Base-by-base conservation (phyloP, 2,329 filamentous ascomycete genomes). In the Xylariomycetidae sp. region DNA sequence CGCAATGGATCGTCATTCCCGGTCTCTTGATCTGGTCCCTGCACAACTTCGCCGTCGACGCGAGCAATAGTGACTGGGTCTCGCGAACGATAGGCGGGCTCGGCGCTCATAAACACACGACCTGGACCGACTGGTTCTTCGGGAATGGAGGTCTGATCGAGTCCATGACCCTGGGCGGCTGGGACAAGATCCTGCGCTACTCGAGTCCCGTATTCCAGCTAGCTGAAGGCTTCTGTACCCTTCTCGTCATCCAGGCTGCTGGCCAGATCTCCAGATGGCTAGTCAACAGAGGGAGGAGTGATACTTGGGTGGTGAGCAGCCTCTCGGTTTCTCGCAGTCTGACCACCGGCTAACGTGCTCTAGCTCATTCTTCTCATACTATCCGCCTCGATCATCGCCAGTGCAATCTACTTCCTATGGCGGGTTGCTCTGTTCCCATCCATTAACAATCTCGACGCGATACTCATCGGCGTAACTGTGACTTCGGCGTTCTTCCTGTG, bases 351-450 rank as follows among this genome's bases (percentile, higher is more conserved):
- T 41, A n/a, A n/a, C 17, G 8, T n/a, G 27, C 16, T 32, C 5
- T 54, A 94, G 88, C 95, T 98, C 49, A 77, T 85, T 31, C 77
- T 97, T 26, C 75, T 98, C 27, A 82, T 94, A 38, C 69, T 92
- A 37, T 94, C 90, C 1, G 88, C 88, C 25, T 92, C 87, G 40
- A 80, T 95, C 50, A 94, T 97, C 50, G 92, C 88, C 16, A 94
- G 85, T 62, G 87, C 90, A 5, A 77, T 94, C 45, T 97, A 97
- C 65, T 97, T 97, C 63, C 77, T 98, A 32, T 97, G 89, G 87
- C 78, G 92, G 38, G 88, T 97, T 34, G 85, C 89, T 12, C 86
- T 85, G 44, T 97, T 98, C 62, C 90, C 92, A 2, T 86, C 89
- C 48, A 88, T 97, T 51, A 83, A 84, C 64, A 95, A 94, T 54